Evolutionary conservation across 1,284 basidiomycete genomes (phyloP), one percentile per base, ranked within the genome.

Genomic region (Cystobasidium sp.): DNA sequence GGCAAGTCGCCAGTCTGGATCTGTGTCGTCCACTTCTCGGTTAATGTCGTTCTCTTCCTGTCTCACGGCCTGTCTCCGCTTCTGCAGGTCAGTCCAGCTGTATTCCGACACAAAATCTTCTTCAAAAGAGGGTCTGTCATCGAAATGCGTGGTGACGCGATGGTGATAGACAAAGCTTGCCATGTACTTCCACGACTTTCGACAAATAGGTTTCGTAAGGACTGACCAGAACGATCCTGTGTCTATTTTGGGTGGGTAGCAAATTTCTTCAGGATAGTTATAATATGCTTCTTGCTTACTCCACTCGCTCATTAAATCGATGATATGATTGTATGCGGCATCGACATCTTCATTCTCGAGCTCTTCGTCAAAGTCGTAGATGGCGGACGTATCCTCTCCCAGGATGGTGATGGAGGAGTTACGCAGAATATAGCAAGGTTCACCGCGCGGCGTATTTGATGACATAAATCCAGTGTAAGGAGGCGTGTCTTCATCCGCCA

Each of bases 221-320:
- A 66, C 44, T 10, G 41, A 10, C 64, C 64, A 66, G 14, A 31
- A 41, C 14, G 24, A 43, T 6, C 49, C 64, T n/a, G 64, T 46
- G 20, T 66, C 64, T 8, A 66, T 66, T 8, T 63, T 44, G 6
- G 47, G 43, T 9, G 44, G 61, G 20, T 63, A 63, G 20, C 43
- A 22, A n/a, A 63, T n/a, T 12, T 63, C 44, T 63, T 47, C 43
- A 24, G 61, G 61, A 37, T 63, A 63, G 7, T 46, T 37, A 49
- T 63, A 51, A 22, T 43, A 5, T n/a, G 24, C 44, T 22, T 51
- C 47, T 43, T 20, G 9, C n/a, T 39, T 63, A 6, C 37, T 31
- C 14, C 9, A 47, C 41, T 7, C 20, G 18, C 12, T 37, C 6
- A 37, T 22, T 12, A 43, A 12, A 18, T 63, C 61, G 9, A 63